phyloP scores from a whole-genome alignment of 2,329 filamentous ascomycete species.

The Diaporthe destruens region DNA sequence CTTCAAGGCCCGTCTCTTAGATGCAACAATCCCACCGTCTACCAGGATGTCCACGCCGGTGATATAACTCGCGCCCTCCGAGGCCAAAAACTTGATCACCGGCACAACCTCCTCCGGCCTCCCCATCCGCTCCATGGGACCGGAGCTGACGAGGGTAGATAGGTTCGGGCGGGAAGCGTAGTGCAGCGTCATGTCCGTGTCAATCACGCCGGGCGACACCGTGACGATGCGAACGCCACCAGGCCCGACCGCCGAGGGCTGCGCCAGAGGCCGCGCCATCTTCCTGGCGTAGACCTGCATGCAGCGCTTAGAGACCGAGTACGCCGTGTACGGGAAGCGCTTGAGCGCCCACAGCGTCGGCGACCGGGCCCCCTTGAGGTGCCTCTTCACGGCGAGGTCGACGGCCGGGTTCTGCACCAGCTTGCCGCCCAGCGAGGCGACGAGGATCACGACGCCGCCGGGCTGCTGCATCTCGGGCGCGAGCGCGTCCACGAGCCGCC shows the following conservation, averaged over 20 bases:
- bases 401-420: constrained; percentile 29
- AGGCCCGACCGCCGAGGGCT: constrained; percentile 6
- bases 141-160: neutral
- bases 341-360: constrained; percentile 35
- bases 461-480: constrained; percentile 19
- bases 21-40: constrained; percentile 29
- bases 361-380: constrained; percentile 17
- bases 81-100: constrained; percentile 29
- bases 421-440: constrained; percentile 14
- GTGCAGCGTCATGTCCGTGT: constrained; percentile 19
- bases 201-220: constrained; percentile 30
- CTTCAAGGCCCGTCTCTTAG: constrained; percentile 4
- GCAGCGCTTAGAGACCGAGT: constrained; percentile 31
- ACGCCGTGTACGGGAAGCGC: constrained; percentile 25
- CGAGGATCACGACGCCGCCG: constrained; percentile 20
- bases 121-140: constrained; percentile 24
- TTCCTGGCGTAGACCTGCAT: constrained; percentile 33
- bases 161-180: neutral
- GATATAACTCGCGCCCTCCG: constrained; percentile 29
- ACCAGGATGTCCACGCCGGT: constrained; percentile 29
- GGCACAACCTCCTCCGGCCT: constrained; percentile 31
- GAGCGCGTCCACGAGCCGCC: constrained; percentile 24
- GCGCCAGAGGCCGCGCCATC: constrained; percentile 11
- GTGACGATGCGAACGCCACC: constrained; percentile 29
- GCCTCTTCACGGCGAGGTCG: constrained; percentile 29